Percentiles rank a stretch among this genome's conserved stretches.
Evolutionary conservation across 345 rosid genomes (phyloP).

Genomic region (Nasturtium officinale): DNA sequence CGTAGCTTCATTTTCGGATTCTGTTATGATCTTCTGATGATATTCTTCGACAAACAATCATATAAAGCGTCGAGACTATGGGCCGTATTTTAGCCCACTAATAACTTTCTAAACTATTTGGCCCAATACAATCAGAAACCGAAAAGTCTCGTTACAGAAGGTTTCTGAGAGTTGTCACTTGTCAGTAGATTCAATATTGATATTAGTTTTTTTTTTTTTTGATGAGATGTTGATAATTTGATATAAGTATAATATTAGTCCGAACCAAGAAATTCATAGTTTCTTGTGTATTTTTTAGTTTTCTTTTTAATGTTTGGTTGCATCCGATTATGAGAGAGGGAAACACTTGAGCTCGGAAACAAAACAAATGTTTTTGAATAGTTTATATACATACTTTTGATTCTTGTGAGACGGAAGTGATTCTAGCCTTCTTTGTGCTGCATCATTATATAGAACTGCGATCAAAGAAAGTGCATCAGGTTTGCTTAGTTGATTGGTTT

Average conservation of each 20-base stretch:
- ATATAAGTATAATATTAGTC: not conserved
- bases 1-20: constrained; percentile 60
- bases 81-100: not conserved
- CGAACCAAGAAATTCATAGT: not conserved
- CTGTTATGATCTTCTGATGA: not conserved
- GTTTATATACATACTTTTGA: not conserved
- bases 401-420: too few species aligned
- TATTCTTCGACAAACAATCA: not conserved
- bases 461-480: not conserved
- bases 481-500: not conserved
- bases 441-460: not conserved
- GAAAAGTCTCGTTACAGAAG: not conserved
- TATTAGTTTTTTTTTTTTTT: too few species aligned
- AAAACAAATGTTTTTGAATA: too few species aligned
- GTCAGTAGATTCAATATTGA: not conserved
- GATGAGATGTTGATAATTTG: too few species aligned
- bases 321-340: too few species aligned
- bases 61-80: not conserved
- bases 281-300: too few species aligned
- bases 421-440: not conserved
- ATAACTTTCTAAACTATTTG: not conserved
- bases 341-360: too few species aligned
- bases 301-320: too few species aligned
- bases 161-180: too few species aligned
- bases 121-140: not conserved